A percentile compares a stretch with the other conserved stretches of the same genome.
Conservation (phyloP, 805 yeast species). For the Kuraishia borneana region DNA sequence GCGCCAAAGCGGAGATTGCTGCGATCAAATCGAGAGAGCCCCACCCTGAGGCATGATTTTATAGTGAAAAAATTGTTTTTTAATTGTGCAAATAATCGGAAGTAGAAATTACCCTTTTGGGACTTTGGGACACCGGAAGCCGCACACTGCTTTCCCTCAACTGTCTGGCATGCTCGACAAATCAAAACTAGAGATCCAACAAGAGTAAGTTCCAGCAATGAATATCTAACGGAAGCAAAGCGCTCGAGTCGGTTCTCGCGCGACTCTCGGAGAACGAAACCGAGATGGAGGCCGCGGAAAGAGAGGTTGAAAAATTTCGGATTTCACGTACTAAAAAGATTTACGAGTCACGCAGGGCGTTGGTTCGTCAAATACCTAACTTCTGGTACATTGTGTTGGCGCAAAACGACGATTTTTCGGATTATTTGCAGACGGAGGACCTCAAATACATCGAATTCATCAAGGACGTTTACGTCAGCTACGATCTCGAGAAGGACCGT, state of each 20-base stretch:
- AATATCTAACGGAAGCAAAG: background rate
- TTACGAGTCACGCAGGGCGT: slow-evolving; percentile 42
- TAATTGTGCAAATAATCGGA: too few species aligned
- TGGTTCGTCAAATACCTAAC: slow-evolving; percentile 46
- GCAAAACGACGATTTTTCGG: slow-evolving; percentile 77
- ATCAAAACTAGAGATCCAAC: slow-evolving; percentile 1
- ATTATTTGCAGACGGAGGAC: slow-evolving; percentile 67
- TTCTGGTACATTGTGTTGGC: slow-evolving; percentile 87
- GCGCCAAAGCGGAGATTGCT: slow-evolving; percentile 9
- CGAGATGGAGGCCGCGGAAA: slow-evolving; percentile 48
- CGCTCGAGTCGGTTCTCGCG: slow-evolving; percentile 24
- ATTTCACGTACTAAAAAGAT: slow-evolving; percentile 43
- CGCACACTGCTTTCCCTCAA: too few species aligned
- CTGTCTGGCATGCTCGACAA: slow-evolving; percentile 2
- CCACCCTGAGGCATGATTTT: slow-evolving; percentile 8
- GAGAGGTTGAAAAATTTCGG: slow-evolving; percentile 45
- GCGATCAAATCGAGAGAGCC: slow-evolving; percentile 10
- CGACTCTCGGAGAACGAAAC: slow-evolving; percentile 31
- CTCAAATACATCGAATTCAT: slow-evolving; percentile 62
- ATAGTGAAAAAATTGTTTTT: background rate
- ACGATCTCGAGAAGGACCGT: slow-evolving; percentile 27
- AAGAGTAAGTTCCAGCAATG: slow-evolving; percentile 4
- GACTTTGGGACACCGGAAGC: too few species aligned
- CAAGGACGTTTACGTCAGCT: slow-evolving; percentile 49
- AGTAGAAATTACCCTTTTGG: too few species aligned